Conservation (phyloP, 495 filamentous ascomycete genomes). For the Recurvomyces mirabilis region DNA sequence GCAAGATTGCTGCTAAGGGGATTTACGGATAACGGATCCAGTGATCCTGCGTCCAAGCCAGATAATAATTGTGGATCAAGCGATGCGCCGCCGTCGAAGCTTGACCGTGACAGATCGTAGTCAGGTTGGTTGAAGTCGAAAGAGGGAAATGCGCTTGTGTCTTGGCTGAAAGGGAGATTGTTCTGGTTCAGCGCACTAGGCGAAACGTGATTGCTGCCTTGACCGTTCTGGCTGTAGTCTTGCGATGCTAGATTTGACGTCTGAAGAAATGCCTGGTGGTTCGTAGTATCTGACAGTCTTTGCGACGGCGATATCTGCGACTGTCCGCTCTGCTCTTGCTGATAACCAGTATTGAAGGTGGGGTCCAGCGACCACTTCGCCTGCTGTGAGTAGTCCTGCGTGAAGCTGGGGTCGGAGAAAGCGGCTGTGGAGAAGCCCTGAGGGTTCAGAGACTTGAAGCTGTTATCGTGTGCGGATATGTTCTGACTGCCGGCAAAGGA, state of each 20-base stretch:
- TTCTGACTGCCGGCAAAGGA: constrained; percentile 9
- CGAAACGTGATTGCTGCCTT: constrained; percentile 27
- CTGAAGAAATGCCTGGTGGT: constrained; percentile 23
- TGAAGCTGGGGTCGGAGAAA: constrained; percentile 15
- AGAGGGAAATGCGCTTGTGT: constrained; percentile 23
- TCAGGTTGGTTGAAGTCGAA: constrained; percentile 22
- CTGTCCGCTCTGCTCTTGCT: constrained; percentile 21
- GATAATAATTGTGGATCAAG: constrained; percentile 27
- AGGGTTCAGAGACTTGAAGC: constrained; percentile 16
- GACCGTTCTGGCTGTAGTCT: constrained; percentile 21
- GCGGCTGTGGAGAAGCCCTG: constrained; percentile 5
- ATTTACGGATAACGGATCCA: constrained; percentile 24
- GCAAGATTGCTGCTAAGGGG: constrained; percentile 48
- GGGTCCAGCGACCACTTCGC: constrained; percentile 9
- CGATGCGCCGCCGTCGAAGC: constrained; percentile 23
- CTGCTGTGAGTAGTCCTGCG: constrained; percentile 8
- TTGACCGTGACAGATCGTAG: constrained; percentile 15
- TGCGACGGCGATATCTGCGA: constrained; percentile 20
- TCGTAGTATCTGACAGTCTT: constrained; percentile 4
- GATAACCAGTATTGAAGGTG: neutral
- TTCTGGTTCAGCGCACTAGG: constrained; percentile 23
- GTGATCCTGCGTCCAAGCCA: constrained; percentile 10
- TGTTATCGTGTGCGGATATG: constrained; percentile 3
- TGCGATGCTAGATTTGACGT: constrained; percentile 4
- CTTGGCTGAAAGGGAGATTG: constrained; percentile 16